Conservation (phyloP, 2,329 filamentous ascomycete species). For the Colletotrichum sp. region DNA sequence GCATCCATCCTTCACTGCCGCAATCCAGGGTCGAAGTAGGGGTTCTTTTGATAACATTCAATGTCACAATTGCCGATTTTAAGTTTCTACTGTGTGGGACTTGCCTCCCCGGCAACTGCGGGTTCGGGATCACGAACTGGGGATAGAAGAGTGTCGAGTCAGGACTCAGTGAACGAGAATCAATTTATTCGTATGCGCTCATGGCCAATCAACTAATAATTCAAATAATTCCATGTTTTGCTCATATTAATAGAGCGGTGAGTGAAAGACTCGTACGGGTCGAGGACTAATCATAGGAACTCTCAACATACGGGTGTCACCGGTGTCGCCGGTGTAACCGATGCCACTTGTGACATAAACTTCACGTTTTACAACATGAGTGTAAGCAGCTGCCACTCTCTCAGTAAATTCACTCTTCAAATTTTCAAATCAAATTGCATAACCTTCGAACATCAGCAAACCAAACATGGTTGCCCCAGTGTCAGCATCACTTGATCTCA, state of each 20-base stretch:
- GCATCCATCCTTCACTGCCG: neutral
- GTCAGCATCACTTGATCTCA: neutral
- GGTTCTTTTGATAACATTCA: neutral
- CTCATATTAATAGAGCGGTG: neutral
- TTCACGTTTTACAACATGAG: neutral
- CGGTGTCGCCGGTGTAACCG: neutral
- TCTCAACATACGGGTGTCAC: neutral
- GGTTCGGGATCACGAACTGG: neutral
- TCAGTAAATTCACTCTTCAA: neutral
- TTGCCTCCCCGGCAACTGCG: neutral
- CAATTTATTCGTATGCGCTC: neutral
- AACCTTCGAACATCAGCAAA: neutral
- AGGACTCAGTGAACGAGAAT: neutral
- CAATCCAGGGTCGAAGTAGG: neutral
- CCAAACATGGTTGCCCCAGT: neutral
- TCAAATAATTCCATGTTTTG: neutral
- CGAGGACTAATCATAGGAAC: neutral
- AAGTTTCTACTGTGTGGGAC: neutral
- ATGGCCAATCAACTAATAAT: neutral
- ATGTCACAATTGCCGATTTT: neutral
- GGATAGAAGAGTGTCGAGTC: neutral
- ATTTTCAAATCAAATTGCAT: neutral
- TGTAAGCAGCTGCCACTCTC: neutral
- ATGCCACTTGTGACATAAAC: neutral
- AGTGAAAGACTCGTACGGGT: neutral